Base-by-base conservation (phyloP, 805 yeast genomes). In the Saccharomycopsis guyanensis region DNA sequence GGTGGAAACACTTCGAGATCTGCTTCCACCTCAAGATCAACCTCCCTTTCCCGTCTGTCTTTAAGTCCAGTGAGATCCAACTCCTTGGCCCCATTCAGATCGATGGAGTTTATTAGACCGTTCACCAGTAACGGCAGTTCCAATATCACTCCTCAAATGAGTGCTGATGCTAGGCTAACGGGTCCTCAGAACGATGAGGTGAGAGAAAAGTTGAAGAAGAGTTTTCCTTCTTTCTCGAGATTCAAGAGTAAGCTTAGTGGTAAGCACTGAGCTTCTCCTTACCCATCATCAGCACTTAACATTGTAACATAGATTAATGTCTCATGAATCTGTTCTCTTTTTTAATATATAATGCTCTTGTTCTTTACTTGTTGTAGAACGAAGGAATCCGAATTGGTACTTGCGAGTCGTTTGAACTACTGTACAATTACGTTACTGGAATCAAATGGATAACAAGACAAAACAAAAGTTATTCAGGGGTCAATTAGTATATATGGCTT, bases 201-300 rank as follows among this genome's bases (percentile, higher is more conserved):
- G 13, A 40, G 36, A 12, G 43, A 40, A 7, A 40, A 40, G 20
- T 27, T 40, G 23, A 40, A 40, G 37, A 27, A 35, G 18, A 40
- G 46, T n/a, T 20, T 35, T 24, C 31, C 34, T 12, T 13, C 22
- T 3, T 34, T 45, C 7, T 40, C 38, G 15, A 40, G 38, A 23
- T 45, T 45, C 16, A 45, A 34, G 16, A n/a, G 37, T 20, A 45
- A 45, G 36, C 24, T 45, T 7, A 27, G 39, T 5, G 20, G 39
- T 8, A 7, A 37, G 15, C 15, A 37, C 8, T 34, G n/a, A 27
- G 13, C 13, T 27, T 27, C 8, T 10, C n/a, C n/a, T n/a, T n/a
- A n/a, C n/a, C n/a, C n/a, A n/a, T n/a, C n/a, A n/a, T n/a, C n/a
- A n/a, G n/a, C n/a, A n/a, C n/a, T n/a, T n/a, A n/a, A n/a, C n/a